These are phyloP conservation scores for Lagenidium sp. DNA, from an alignment of 352 stramenopile species.

Conservation along the genomic window DNA sequence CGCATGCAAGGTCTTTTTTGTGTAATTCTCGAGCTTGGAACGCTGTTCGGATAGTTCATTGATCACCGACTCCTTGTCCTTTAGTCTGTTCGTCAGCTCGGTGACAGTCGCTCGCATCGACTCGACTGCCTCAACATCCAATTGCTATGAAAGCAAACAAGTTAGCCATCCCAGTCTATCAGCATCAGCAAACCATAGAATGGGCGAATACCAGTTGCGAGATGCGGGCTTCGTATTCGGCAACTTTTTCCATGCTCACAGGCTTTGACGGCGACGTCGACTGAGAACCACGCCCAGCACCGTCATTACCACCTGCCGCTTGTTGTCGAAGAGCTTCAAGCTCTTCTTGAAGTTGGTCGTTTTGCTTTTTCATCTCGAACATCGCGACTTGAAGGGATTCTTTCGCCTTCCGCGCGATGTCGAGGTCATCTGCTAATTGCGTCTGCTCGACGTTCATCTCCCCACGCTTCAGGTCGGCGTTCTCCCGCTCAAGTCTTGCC, in stretches of 20 bases:
- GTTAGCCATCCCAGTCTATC: background rate
- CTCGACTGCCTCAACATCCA: constrained; percentile 52
- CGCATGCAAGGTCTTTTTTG: constrained; percentile 86
- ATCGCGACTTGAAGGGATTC: constrained; percentile 56
- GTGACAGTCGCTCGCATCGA: constrained; percentile 72
- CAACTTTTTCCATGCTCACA: constrained; percentile 26
- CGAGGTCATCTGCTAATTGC: constrained; percentile 57
- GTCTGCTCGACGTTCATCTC: constrained; percentile 36
- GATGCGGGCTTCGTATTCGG: constrained; percentile 66
- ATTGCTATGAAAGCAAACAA: constrained; percentile 19
- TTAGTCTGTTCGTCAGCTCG: constrained; percentile 77
- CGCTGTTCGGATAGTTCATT: constrained; percentile 82
- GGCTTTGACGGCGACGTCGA: constrained; percentile 1
- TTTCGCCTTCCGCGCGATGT: constrained; percentile 69
- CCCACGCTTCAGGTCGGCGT: constrained; percentile 50
- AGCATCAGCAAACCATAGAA: background rate
- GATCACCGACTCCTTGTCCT: constrained; percentile 85
- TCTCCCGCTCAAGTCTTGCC: constrained; percentile 69
- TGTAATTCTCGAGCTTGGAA: constrained; percentile 87
- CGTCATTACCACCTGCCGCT: background rate
- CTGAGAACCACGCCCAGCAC: background rate
- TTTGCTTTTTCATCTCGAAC: constrained; percentile 68
- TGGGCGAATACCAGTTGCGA: constrained; percentile 42
- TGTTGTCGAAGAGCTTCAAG: constrained; percentile 15
- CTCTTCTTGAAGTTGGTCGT: constrained; percentile 62